Conservation (phyloP, 441 rosid species). For the Aquilaria agallochum region DNA sequence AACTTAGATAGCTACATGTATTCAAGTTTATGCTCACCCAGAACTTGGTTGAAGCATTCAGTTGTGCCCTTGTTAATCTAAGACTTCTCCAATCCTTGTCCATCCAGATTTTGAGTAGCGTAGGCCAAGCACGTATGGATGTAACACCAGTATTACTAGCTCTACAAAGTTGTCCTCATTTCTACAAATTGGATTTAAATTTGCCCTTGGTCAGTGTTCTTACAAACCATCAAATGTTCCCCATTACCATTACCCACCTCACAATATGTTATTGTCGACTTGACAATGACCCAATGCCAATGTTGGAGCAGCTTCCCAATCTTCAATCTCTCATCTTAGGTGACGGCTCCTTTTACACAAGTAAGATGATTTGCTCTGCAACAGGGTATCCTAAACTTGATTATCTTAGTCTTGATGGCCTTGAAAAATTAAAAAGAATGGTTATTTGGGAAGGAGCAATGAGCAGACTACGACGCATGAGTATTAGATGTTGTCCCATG, state of each 20-base stretch:
- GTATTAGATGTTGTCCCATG: fast-evolving
- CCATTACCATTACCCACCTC: neutral
- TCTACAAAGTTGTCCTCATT: too few relatives aligned
- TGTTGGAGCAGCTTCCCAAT: neutral
- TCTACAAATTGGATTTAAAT: too few relatives aligned
- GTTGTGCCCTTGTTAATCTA: too few relatives aligned
- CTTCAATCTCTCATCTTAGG: neutral
- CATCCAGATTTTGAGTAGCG: too few relatives aligned
- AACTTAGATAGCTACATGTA: too few relatives aligned
- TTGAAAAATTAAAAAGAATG: neutral
- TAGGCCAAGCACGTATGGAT: too few relatives aligned
- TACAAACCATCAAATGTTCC: too few relatives aligned
- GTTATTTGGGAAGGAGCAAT: constrained; percentile 3
- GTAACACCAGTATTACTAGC: too few relatives aligned
- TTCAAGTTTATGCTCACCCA: too few relatives aligned
- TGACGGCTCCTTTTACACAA: neutral
- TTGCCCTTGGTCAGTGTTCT: too few relatives aligned
- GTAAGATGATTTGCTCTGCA: neutral
- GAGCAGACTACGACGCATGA: neutral
- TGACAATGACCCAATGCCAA: constrained; percentile 8
- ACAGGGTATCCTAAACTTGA: neutral
- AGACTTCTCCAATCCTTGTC: too few relatives aligned
- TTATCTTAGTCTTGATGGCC: neutral
- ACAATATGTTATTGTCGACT: fast-evolving
- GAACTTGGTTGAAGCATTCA: too few relatives aligned